A percentile compares a stretch with the other conserved stretches of the same genome.
phyloP scores from a whole-genome alignment of 2,329 filamentous ascomycete genomes.

The Trichoderma gracile region DNA sequence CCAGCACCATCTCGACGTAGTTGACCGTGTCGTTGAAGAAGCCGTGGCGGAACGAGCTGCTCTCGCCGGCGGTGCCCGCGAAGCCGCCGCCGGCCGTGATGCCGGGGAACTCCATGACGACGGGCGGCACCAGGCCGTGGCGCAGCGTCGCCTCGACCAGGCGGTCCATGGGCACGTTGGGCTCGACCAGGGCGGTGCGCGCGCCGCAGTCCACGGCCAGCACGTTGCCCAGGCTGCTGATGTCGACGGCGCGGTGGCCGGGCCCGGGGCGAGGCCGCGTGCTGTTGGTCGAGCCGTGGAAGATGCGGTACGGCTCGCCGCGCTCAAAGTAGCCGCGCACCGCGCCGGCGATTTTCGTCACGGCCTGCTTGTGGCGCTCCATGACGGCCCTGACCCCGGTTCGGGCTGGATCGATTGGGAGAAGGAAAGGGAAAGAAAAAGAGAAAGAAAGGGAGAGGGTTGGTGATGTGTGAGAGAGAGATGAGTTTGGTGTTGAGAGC shows the following conservation, averaged over 20 bases:
- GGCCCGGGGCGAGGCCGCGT: constrained; percentile 55
- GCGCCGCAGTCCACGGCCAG: constrained; percentile 58
- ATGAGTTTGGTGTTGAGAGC: not conserved
- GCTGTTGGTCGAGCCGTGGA: constrained; percentile 75
- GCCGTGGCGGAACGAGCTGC: constrained; percentile 67
- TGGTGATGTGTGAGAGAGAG: constrained; percentile 11
- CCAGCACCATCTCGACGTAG: constrained; percentile 68
- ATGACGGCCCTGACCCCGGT: too few relatives aligned
- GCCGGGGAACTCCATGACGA: constrained; percentile 76
- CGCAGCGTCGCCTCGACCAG: constrained; percentile 65
- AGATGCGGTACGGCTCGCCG: constrained; percentile 67
- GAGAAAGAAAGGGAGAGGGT: not conserved
- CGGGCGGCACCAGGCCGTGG: constrained; percentile 67
- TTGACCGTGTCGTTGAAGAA: constrained; percentile 69
- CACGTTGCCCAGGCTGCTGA: constrained; percentile 63
- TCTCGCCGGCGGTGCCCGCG: constrained; percentile 71
- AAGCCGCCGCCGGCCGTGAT: constrained; percentile 74
- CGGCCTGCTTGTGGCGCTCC: constrained; percentile 53
- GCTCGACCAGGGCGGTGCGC: constrained; percentile 67
- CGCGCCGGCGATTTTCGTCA: constrained; percentile 49
- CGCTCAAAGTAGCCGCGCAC: constrained; percentile 52
- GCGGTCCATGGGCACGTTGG: constrained; percentile 73
- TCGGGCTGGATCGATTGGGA: not conserved
- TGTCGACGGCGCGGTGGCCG: constrained; percentile 55
- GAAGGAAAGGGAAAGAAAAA: not conserved